These are phyloP conservation scores for Cucurbita pepo DNA, from an alignment of 306 rosid genomes.

Conservation along the genomic window DNA sequence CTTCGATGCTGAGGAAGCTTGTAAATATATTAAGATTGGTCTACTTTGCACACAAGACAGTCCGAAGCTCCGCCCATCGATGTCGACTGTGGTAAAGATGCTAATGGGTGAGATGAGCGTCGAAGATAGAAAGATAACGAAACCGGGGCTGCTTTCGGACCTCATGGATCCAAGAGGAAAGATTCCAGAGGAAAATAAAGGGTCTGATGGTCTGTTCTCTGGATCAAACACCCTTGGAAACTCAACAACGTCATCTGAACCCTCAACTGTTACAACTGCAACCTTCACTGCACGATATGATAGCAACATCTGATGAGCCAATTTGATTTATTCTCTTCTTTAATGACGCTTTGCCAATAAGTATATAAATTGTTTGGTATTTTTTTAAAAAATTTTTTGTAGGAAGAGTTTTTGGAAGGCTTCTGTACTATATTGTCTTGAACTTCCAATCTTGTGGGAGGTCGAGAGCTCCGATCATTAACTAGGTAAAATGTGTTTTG, in stretches of 20 bases:
- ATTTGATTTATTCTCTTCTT: background rate
- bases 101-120: conserved; percentile 41
- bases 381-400: background rate
- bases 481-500: too few relatives aligned
- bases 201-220: conserved; percentile 20
- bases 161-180: conserved; percentile 68
- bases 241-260: conserved; percentile 21
- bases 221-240: conserved; percentile 27
- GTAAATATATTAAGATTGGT: conserved; percentile 56
- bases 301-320: conserved; percentile 4
- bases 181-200: conserved; percentile 10
- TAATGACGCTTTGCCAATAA: background rate
- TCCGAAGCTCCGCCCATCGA: conserved; percentile 72
- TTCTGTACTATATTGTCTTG: background rate
- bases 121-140: conserved; percentile 31
- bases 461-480: too few relatives aligned
- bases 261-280: conserved; percentile 27
- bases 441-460: too few relatives aligned
- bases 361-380: background rate
- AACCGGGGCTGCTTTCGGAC: conserved; percentile 81
- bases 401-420: conserved; percentile 5
- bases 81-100: conserved; percentile 87
- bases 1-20: conserved; percentile 74
- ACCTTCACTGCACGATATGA: conserved; percentile 24
- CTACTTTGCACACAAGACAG: conserved; percentile 90